A percentile compares a stretch with the other conserved stretches of the same genome.
These are phyloP conservation scores for Erodium moschatum DNA, from an alignment of 441 rosid genomes.

Conservation along the genomic window DNA sequence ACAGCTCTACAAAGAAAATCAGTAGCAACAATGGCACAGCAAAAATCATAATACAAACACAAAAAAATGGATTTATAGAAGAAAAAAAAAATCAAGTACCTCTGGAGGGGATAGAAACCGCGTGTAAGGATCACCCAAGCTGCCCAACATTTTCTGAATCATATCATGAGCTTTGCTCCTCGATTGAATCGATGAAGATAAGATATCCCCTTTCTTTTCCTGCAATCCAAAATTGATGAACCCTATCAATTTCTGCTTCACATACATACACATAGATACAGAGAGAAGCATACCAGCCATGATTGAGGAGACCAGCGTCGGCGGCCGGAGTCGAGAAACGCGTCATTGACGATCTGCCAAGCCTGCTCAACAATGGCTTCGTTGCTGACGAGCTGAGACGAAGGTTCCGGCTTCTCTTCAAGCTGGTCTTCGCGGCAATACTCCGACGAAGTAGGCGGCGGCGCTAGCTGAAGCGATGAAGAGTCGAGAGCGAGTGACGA, in stretches of 20 bases:
- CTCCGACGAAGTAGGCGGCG: slow-evolving; percentile 19
- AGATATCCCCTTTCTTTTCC: slow-evolving; percentile 53
- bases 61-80: not conserved
- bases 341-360: slow-evolving; percentile 78
- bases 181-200: slow-evolving; percentile 25
- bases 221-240: slow-evolving; percentile 15
- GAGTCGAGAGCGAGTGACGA: not conserved
- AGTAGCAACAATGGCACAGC: not conserved
- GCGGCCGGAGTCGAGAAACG: slow-evolving; percentile 46
- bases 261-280: too few species aligned
- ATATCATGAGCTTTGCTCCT: slow-evolving; percentile 74
- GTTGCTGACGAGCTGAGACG: slow-evolving; percentile 36
- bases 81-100: slow-evolving; percentile 33
- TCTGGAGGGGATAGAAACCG: slow-evolving; percentile 78
- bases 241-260: too few species aligned
- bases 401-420: slow-evolving; percentile 28
- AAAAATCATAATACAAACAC: not conserved
- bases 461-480: not conserved
- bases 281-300: slow-evolving; percentile 47
- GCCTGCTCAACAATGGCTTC: slow-evolving; percentile 78
- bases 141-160: slow-evolving; percentile 62
- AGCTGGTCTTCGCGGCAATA: slow-evolving; percentile 38
- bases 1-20: too few species aligned
- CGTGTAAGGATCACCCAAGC: slow-evolving; percentile 84
- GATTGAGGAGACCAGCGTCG: slow-evolving; percentile 56